Conservation (phyloP, 192 early-diverging fungal species). For the Umbelopsis vinacea region DNA sequence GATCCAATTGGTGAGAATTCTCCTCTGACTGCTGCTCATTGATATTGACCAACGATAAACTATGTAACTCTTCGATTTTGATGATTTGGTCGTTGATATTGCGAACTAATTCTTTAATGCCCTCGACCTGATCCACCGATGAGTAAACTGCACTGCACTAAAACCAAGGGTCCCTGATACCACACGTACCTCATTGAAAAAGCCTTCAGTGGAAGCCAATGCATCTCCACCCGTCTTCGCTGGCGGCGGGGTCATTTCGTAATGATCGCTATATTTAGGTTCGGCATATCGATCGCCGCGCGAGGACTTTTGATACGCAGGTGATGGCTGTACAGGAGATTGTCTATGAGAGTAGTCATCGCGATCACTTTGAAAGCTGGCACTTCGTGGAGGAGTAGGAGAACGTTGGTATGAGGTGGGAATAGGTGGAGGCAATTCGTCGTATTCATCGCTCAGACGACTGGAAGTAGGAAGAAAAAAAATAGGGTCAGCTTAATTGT, state of each 20-base stretch:
- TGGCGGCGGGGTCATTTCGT: slow-evolving; percentile 39
- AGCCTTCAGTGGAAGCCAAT: slow-evolving; percentile 37
- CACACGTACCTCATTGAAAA: slow-evolving; percentile 40
- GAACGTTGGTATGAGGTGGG: slow-evolving; percentile 24
- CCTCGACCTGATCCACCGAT: slow-evolving; percentile 29
- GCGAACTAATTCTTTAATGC: slow-evolving; percentile 37
- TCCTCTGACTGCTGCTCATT: slow-evolving; percentile 39
- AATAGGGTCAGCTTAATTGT: not conserved
- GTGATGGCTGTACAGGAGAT: slow-evolving; percentile 33
- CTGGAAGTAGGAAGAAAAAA: slow-evolving; percentile 7
- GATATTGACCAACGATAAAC: slow-evolving; percentile 39
- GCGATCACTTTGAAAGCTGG: slow-evolving; percentile 8
- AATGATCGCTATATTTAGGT: slow-evolving; percentile 30
- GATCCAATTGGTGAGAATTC: slow-evolving; percentile 37
- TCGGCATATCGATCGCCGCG: slow-evolving; percentile 33
- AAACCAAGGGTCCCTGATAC: not conserved
- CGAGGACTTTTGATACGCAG: slow-evolving; percentile 28
- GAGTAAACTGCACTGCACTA: not conserved
- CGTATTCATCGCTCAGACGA: slow-evolving; percentile 28
- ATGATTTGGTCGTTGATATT: slow-evolving; percentile 36
- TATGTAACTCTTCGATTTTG: slow-evolving; percentile 44
- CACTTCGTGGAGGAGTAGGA: slow-evolving; percentile 21
- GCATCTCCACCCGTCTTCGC: slow-evolving; percentile 2
- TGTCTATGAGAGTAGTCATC: slow-evolving; percentile 26
- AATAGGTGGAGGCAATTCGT: slow-evolving; percentile 32